Conservation (phyloP, 2,329 filamentous ascomycete genomes). For the Sarocladium kiliense region DNA sequence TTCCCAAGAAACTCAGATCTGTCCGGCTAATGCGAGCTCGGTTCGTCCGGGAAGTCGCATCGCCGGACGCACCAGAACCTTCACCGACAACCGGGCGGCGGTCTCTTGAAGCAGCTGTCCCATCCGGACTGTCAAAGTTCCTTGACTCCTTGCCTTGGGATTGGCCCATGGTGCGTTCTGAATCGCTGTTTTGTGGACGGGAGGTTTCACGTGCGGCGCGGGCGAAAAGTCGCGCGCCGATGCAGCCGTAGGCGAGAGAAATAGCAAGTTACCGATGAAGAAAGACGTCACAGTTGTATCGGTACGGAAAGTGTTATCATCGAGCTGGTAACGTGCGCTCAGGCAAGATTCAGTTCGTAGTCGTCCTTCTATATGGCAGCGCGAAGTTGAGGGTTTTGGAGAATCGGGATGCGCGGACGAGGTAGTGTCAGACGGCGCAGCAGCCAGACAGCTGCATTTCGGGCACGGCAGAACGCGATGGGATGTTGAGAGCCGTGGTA, state of each 20-base stretch:
- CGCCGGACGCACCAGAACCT: not conserved
- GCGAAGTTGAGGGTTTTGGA: not conserved
- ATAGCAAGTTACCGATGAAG: not conserved
- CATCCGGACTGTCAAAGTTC: not conserved
- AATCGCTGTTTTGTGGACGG: too few species aligned
- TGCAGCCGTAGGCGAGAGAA: not conserved
- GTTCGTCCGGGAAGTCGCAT: not conserved
- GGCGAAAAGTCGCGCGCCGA: not conserved
- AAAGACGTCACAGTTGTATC: not conserved
- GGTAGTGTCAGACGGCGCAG: not conserved
- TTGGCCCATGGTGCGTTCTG: constrained; percentile 6
- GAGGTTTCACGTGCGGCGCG: too few species aligned
- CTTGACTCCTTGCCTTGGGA: constrained; percentile 8
- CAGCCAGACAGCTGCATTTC: not conserved
- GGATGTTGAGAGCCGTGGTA: not conserved
- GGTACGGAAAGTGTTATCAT: not conserved
- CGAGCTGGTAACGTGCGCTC: not conserved
- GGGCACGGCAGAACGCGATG: not conserved
- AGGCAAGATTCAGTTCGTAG: not conserved
- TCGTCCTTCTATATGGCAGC: not conserved
- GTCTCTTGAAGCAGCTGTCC: too few species aligned
- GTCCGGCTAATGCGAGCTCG: constrained; percentile 30
- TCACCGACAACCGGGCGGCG: not conserved
- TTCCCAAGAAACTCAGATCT: constrained; percentile 42
- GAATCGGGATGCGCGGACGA: not conserved